Evolutionary conservation across 768 basidiomycete species (phyloP).

Genomic region (Mycena rosella): DNA sequence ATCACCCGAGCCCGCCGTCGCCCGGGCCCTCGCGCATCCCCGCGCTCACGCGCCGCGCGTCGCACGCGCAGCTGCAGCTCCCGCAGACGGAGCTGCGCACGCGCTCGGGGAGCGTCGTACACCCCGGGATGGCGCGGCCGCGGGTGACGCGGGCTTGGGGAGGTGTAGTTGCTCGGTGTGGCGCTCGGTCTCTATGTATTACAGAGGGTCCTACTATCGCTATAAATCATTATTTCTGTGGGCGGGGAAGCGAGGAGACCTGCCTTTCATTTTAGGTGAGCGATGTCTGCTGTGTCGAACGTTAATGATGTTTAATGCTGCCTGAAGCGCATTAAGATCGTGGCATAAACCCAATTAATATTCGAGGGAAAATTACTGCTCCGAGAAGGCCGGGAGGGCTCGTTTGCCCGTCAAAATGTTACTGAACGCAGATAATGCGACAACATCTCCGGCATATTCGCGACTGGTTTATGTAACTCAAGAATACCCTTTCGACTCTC

Average conservation of each 20-base stretch:
- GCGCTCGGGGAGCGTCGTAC: slow-evolving; percentile 50
- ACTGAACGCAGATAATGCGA: no score
- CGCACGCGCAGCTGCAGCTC: slow-evolving; percentile 44
- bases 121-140: slow-evolving; percentile 35
- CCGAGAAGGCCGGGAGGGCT: no score
- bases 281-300: background rate
- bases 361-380: background rate
- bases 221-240: slow-evolving; percentile 10
- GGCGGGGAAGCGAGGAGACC: slow-evolving; percentile 14
- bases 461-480: slow-evolving; percentile 21
- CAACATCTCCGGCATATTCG: no score
- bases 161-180: slow-evolving; percentile 9
- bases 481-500: slow-evolving; percentile 45
- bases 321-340: background rate
- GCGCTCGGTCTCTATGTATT: slow-evolving; percentile 15
- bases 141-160: slow-evolving; percentile 35
- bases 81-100: slow-evolving; percentile 45
- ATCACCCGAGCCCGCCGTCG: slow-evolving; percentile 34
- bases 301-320: background rate
- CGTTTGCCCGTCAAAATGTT: no score
- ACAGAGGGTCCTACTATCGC: background rate
- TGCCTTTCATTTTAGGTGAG: slow-evolving; percentile 4
- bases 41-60: slow-evolving; percentile 39
- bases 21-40: slow-evolving; percentile 34
- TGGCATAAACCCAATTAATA: no score